Evolutionary conservation across 2,329 filamentous ascomycete genomes (phyloP), one percentile per base, ranked within the genome.

Genomic region (Colletotrichum coccodes): DNA sequence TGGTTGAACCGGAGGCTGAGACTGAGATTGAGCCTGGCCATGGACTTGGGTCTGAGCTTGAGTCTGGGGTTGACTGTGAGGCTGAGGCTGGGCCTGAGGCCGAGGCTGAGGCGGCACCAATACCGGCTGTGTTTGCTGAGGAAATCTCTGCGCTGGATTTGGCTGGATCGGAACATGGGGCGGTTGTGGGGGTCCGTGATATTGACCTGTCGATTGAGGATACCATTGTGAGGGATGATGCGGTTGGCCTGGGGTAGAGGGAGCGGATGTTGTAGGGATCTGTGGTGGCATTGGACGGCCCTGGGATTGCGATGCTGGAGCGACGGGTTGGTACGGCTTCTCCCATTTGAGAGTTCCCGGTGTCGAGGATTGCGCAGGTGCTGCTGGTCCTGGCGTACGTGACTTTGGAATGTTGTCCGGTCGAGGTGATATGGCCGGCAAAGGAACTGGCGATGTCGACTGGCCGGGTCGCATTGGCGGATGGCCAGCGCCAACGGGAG

Each of bases 281-380:
- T 56, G 59, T n/a, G 59, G 42, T 21, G 67, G 57, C 34, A 54
- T 28, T 6, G 68, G 64, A 6, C 75, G 74, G 8, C 73, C 70
- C 26, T 74, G 75, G 49, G 72, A 28, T 21, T 68, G 62, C 23
- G 74, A 30, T n/a, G 76, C 74, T 3, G 76, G 75, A 12, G 75
- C 74, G 3, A 75, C 76, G 47, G 80, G 80, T 62, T 81, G 80
- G 68, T 82, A 81, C 12, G 81, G 79, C 71, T 80, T 81, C 71
- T 82, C 81, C 81, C 81, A 82, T 62, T 82, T 82, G 21, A 81
- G 66, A 40, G 73, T 68, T 7, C 75, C 75, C 26, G 75, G 73
- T 7, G 74, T 71, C 4, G 70, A 28, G 34, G 71, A 58, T 47
- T 75, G 75, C n/a, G 73, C 65, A 6, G 73, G 61, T 21, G 71